phyloP scores from a whole-genome alignment of 106 monocot genomes.

The Dioscorea alata region DNA sequence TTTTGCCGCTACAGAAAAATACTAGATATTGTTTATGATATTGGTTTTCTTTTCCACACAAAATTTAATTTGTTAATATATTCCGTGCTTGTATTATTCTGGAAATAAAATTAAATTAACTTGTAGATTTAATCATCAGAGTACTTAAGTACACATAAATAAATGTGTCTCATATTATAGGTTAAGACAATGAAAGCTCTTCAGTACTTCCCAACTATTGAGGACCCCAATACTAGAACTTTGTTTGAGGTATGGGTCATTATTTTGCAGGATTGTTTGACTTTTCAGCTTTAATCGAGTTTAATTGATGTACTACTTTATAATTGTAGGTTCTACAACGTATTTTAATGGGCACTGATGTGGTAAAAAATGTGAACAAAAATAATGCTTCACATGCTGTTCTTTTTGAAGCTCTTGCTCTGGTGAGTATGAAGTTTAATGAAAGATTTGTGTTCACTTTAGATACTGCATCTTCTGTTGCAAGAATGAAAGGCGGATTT shows the following conservation, averaged over 20 bases:
- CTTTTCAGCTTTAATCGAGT: neutral
- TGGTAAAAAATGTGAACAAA: conserved; percentile 98
- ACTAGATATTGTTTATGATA: too few species aligned
- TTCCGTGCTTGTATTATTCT: too few species aligned
- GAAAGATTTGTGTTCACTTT: too few species aligned
- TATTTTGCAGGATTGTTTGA: neutral
- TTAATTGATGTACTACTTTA: conserved; percentile 14
- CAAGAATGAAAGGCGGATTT: too few species aligned
- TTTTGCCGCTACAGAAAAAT: too few species aligned
- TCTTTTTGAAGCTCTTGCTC: conserved; percentile 95
- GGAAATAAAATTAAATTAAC: too few species aligned
- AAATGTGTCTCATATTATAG: conserved; percentile 19
- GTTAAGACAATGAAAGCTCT: conserved; percentile 99
- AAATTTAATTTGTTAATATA: too few species aligned
- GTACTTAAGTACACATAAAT: too few species aligned
- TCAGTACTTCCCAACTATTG: conserved; percentile 92
- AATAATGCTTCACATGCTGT: conserved; percentile 99
- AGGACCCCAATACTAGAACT: conserved; percentile 90
- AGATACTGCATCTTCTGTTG: too few species aligned
- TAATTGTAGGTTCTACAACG: conserved; percentile 84
- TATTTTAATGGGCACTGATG: conserved; percentile 97
- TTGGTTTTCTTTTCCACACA: too few species aligned
- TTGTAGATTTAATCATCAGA: too few species aligned
- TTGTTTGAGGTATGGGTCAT: conserved; percentile 76
- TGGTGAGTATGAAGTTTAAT: conserved; percentile 50